A percentile compares a stretch with the other conserved stretches of the same genome.
phyloP scores from a whole-genome alignment of 2,329 filamentous ascomycete genomes.

The Peltaster fructicola region DNA sequence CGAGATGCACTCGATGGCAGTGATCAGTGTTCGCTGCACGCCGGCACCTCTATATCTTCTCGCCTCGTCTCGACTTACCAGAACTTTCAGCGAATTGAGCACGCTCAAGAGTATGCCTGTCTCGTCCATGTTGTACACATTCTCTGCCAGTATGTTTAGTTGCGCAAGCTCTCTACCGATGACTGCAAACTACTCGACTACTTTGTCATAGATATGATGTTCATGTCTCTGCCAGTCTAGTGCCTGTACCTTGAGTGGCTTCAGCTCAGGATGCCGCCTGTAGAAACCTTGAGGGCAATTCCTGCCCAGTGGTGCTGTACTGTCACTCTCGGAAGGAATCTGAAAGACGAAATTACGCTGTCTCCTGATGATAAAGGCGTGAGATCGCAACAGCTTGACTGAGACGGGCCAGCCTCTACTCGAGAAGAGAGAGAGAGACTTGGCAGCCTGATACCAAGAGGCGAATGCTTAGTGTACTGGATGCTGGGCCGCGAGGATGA shows the following conservation, averaged over 20 bases:
- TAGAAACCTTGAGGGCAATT: slow-evolving; percentile 9
- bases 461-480: no score
- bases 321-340: no score
- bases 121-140: slow-evolving; percentile 22
- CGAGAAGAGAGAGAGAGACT: no score
- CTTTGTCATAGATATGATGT: slow-evolving; percentile 17
- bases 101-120: slow-evolving; percentile 18
- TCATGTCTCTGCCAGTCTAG: slow-evolving; percentile 14
- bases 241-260: slow-evolving; percentile 10
- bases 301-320: no score
- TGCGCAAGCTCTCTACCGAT: slow-evolving; percentile 14
- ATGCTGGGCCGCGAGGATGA: no score
- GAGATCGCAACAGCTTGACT: no score
- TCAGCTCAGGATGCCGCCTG: slow-evolving; percentile 12
- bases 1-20: slow-evolving; percentile 13
- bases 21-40: slow-evolving; percentile 13
- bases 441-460: no score
- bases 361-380: no score
- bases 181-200: slow-evolving; percentile 16
- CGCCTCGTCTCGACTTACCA: slow-evolving; percentile 14
- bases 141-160: slow-evolving; percentile 12
- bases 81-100: slow-evolving; percentile 16
- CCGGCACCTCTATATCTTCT: slow-evolving; percentile 11
- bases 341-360: no score
- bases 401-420: no score